phyloP scores from a whole-genome alignment of 2,329 filamentous ascomycete species.

The Colletotrichum kahawae region DNA sequence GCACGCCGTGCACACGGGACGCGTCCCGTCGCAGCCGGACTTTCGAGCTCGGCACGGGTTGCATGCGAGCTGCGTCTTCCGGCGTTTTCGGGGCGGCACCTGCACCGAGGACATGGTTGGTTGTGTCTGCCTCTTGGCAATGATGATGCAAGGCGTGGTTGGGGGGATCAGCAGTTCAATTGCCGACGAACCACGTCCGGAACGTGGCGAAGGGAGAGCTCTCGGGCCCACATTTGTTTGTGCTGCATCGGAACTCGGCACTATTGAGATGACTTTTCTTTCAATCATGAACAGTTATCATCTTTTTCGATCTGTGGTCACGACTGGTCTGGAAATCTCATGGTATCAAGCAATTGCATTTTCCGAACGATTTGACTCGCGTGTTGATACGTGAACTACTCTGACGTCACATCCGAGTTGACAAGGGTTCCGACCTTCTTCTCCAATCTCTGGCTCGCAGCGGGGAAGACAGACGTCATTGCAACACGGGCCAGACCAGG shows the following conservation, averaged over 20 bases:
- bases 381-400: background rate
- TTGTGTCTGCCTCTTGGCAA: background rate
- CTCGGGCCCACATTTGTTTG: background rate
- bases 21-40: conserved; percentile 7
- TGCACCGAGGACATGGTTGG: background rate
- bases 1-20: background rate
- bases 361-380: background rate
- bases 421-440: background rate
- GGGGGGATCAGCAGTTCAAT: background rate
- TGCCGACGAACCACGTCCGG: background rate
- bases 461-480: background rate
- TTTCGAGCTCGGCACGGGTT: background rate
- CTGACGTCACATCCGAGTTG: background rate
- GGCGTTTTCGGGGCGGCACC: background rate
- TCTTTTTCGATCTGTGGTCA: background rate
- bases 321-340: background rate
- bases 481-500: background rate
- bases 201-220: background rate
- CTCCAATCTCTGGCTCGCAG: background rate
- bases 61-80: background rate
- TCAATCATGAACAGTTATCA: rapidly evolving
- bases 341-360: background rate
- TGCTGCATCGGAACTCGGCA: background rate
- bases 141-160: background rate
- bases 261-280: background rate